Percentiles rank a stretch among this genome's conserved stretches.
phyloP scores from a whole-genome alignment of 768 basidiomycete genomes.

The Russula lepida region DNA sequence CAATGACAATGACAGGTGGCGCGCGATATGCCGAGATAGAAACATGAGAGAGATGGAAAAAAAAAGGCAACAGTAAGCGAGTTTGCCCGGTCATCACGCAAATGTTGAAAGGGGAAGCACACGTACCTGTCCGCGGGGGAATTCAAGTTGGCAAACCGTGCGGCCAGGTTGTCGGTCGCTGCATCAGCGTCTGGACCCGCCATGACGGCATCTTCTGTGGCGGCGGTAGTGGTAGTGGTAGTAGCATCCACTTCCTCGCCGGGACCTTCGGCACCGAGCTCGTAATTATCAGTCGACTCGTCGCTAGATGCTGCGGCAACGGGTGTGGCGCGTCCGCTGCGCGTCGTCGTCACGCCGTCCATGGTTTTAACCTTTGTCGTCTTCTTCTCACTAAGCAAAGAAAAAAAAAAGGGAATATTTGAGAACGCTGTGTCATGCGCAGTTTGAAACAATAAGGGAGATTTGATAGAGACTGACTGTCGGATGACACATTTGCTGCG shows the following conservation, averaged over 20 bases:
- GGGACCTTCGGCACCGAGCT: slow-evolving; percentile 23
- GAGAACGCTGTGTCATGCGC: neutral
- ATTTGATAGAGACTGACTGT: slow-evolving; percentile 40
- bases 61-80: neutral
- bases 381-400: slow-evolving; percentile 22
- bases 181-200: neutral
- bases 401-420: neutral
- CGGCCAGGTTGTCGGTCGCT: slow-evolving; percentile 4
- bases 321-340: slow-evolving; percentile 1
- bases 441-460: neutral
- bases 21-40: neutral
- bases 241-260: slow-evolving; percentile 9
- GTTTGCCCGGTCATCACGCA: slow-evolving; percentile 12
- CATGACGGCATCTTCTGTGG: slow-evolving; percentile 16
- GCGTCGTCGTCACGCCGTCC: slow-evolving; percentile 10
- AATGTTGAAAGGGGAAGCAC: slow-evolving; percentile 2
- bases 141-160: slow-evolving; percentile 49
- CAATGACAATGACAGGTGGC: neutral
- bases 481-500: slow-evolving; percentile 66
- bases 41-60: neutral
- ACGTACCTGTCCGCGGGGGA: slow-evolving; percentile 53
- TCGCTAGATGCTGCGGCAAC: slow-evolving; percentile 1
- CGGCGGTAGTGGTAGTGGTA: neutral
- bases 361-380: slow-evolving; percentile 15
- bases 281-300: slow-evolving; percentile 21